Conservation (phyloP, 2,329 filamentous ascomycete genomes). For the Neoscytalidium dimidiatum region DNA sequence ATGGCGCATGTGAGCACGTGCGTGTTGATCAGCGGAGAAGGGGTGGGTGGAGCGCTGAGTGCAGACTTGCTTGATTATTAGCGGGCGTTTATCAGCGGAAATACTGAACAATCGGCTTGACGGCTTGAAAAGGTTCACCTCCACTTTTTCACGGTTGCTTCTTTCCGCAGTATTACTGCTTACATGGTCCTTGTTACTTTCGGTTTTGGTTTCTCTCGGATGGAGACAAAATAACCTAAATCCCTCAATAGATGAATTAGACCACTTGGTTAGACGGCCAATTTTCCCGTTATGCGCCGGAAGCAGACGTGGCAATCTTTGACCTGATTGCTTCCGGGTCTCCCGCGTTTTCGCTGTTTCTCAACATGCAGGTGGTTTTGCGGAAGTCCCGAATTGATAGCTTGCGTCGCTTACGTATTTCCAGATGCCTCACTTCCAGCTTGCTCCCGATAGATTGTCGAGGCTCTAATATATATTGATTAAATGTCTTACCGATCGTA, state of each 20-base stretch:
- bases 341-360: no score
- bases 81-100: slow-evolving; percentile 7
- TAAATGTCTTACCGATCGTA: not conserved
- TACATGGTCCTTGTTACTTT: not conserved
- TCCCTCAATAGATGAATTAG: slow-evolving; percentile 9
- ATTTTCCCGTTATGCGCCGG: not conserved
- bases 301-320: not conserved
- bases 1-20: not conserved
- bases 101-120: not conserved
- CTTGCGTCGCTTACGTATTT: no score
- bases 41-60: not conserved
- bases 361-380: no score
- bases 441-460: not conserved
- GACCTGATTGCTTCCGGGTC: no score
- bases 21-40: not conserved
- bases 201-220: not conserved
- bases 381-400: no score
- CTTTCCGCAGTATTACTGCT: not conserved
- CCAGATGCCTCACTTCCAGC: no score
- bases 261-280: not conserved
- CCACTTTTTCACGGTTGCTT: not conserved
- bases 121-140: not conserved
- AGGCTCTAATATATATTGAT: not conserved
- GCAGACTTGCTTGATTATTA: slow-evolving; percentile 10
- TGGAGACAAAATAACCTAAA: not conserved